Evolutionary conservation across 108 stramenopile species (phyloP).

Genomic region (Cyclotella baltica): DNA sequence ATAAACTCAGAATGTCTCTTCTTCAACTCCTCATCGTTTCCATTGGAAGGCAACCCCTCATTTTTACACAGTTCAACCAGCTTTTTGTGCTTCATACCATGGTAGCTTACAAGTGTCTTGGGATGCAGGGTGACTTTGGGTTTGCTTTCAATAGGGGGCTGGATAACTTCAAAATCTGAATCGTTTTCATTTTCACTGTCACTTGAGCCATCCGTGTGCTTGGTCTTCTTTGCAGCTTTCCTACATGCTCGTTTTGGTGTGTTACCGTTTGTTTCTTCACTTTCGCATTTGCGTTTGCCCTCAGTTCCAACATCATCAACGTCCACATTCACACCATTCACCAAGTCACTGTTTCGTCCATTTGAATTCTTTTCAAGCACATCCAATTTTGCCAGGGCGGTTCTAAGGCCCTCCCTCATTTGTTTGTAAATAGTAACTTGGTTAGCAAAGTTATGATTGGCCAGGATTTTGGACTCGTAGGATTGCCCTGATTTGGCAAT

Average conservation of each 20-base stretch:
- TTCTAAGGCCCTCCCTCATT: slow-evolving; percentile 19
- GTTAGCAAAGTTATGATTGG: slow-evolving; percentile 25
- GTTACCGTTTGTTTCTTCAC: not conserved
- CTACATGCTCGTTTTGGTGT: slow-evolving; percentile 26
- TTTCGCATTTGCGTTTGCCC: not conserved
- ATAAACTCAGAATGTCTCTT: slow-evolving; percentile 60
- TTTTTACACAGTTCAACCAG: slow-evolving; percentile 52
- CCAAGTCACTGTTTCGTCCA: not conserved
- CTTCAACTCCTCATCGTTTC: slow-evolving; percentile 55
- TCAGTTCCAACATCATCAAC: not conserved
- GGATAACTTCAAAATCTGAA: slow-evolving; percentile 9
- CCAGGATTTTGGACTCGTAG: slow-evolving; percentile 31
- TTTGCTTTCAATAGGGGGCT: not conserved
- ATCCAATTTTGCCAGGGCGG: slow-evolving; percentile 31
- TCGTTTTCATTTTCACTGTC: slow-evolving; percentile 29
- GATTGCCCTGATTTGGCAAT: not conserved
- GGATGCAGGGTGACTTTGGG: slow-evolving; percentile 14
- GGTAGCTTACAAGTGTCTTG: slow-evolving; percentile 35
- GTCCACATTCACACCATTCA: not conserved
- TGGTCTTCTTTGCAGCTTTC: not conserved
- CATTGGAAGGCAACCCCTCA: slow-evolving; percentile 49
- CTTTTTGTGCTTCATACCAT: slow-evolving; percentile 52
- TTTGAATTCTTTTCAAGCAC: slow-evolving; percentile 16
- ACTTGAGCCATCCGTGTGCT: not conserved
- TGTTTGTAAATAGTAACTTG: slow-evolving; percentile 30